These are phyloP conservation scores for Tranzscheliella williamsii DNA, from an alignment of 1,284 basidiomycete species.

Conservation along the genomic window DNA sequence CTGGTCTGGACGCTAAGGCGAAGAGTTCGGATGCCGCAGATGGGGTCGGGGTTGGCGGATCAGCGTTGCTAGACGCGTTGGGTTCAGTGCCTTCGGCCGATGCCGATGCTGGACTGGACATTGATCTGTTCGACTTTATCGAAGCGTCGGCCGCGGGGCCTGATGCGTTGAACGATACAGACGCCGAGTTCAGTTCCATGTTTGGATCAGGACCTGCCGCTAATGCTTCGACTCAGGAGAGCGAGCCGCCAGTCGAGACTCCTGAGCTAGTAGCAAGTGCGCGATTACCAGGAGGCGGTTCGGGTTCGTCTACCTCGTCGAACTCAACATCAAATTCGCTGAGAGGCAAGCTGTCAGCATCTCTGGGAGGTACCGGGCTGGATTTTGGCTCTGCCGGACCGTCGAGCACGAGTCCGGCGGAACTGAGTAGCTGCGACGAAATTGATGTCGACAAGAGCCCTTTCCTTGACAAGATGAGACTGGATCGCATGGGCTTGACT, in stretches of 20 bases:
- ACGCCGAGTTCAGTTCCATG: slow-evolving; percentile 36
- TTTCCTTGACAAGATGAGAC: slow-evolving; percentile 30
- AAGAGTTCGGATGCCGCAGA: slow-evolving; percentile 8
- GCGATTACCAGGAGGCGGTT: slow-evolving; percentile 24
- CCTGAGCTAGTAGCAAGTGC: slow-evolving; percentile 43
- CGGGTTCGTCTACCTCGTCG: slow-evolving; percentile 32
- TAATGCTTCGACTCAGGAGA: slow-evolving; percentile 36
- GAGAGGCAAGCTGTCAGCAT: slow-evolving; percentile 24
- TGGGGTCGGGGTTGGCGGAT: slow-evolving; percentile 6
- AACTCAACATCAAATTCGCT: slow-evolving; percentile 33
- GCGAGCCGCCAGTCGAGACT: slow-evolving; percentile 40
- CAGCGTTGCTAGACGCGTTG: slow-evolving; percentile 18
- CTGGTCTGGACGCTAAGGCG: slow-evolving; percentile 8
- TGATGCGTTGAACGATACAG: slow-evolving; percentile 37
- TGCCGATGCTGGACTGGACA: slow-evolving; percentile 36
- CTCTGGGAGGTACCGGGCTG: slow-evolving; percentile 33
- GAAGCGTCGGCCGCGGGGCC: slow-evolving; percentile 41
- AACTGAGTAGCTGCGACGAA: slow-evolving; percentile 45
- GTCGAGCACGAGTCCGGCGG: slow-evolving; percentile 48
- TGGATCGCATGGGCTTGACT: slow-evolving; percentile 34
- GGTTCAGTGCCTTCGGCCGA: slow-evolving; percentile 33
- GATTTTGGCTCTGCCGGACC: slow-evolving; percentile 49
- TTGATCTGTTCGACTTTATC: slow-evolving; percentile 48
- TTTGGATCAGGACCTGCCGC: slow-evolving; percentile 15
- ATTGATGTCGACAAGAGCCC: slow-evolving; percentile 42